Evolutionary conservation across 2,329 filamentous ascomycete species (phyloP).

Genomic region (Phaeosphaeriaceae sp.): DNA sequence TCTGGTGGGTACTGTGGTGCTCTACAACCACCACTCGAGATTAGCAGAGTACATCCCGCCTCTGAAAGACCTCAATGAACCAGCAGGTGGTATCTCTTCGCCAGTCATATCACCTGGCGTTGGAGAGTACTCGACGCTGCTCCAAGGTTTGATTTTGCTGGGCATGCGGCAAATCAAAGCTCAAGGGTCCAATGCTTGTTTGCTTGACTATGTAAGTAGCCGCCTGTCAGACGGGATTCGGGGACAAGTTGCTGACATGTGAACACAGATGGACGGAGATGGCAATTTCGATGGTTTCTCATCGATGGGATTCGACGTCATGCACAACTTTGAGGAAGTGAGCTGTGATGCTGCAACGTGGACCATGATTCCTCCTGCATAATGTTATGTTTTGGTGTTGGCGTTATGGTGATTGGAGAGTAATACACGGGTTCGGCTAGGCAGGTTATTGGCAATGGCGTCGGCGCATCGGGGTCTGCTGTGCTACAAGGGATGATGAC

Average conservation of each 20-base stretch:
- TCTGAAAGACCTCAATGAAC: conserved; percentile 65
- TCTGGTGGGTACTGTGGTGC: conserved; percentile 80
- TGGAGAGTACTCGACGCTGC: conserved; percentile 72
- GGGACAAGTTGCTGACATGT: conserved; percentile 36
- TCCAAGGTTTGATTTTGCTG: conserved; percentile 82
- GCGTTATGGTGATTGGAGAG: conserved; percentile 1
- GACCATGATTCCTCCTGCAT: conserved; percentile 62
- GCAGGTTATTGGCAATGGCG: conserved; percentile 3
- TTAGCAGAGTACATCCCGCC: conserved; percentile 75
- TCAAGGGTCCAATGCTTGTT: conserved; percentile 74
- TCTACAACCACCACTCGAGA: conserved; percentile 75
- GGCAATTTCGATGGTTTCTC: conserved; percentile 76
- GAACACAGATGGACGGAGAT: conserved; percentile 70
- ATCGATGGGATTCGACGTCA: conserved; percentile 80
- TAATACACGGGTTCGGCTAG: conserved; percentile 3
- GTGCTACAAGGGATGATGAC: conserved; percentile 3
- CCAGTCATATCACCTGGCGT: conserved; percentile 76
- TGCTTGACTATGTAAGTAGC: conserved; percentile 79
- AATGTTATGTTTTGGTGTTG: conserved; percentile 8
- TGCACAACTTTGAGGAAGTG: conserved; percentile 84
- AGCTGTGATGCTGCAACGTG: conserved; percentile 71
- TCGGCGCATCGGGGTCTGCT: conserved; percentile 6
- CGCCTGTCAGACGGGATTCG: neutral
- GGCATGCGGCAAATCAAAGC: conserved; percentile 83
- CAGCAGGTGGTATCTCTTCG: conserved; percentile 79